phyloP scores from a whole-genome alignment of 108 stramenopile species.

The Skeletonema marinoi region DNA sequence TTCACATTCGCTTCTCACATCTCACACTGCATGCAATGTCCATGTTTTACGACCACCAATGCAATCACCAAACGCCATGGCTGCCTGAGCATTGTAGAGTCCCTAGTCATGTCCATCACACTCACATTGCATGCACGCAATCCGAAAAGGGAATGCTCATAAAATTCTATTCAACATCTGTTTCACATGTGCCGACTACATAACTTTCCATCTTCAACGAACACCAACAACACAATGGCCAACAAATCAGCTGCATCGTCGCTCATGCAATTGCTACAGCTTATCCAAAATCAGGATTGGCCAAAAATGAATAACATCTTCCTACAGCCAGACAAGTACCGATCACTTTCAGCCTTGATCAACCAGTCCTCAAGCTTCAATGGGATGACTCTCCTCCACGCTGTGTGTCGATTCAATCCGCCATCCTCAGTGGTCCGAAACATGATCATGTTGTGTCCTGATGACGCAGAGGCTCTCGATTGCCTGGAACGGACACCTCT shows the following conservation, averaged over 20 bases:
- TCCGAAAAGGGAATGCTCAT: too few species aligned
- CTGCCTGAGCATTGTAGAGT: too few species aligned
- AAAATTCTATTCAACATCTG: too few species aligned
- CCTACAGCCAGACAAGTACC: neutral
- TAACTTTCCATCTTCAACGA: too few species aligned
- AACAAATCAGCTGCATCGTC: neutral
- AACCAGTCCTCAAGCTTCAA: neutral
- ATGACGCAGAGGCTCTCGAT: conserved; percentile 54
- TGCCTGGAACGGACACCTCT: conserved; percentile 63
- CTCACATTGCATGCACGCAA: neutral
- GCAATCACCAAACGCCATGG: too few species aligned
- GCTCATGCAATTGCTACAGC: neutral
- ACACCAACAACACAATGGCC: neutral
- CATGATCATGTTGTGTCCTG: conserved; percentile 53
- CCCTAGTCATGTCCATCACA: too few species aligned
- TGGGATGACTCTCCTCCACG: neutral
- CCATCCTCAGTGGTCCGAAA: conserved; percentile 35
- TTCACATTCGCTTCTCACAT: too few species aligned
- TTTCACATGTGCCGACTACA: too few species aligned
- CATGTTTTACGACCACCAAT: too few species aligned
- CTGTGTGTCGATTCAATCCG: neutral
- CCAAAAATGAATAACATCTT: neutral
- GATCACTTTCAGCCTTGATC: neutral
- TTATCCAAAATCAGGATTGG: neutral
- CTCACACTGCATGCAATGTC: too few species aligned